phyloP scores from a whole-genome alignment of 2,329 filamentous ascomycete genomes.

The Cladosporium oxysporum region DNA sequence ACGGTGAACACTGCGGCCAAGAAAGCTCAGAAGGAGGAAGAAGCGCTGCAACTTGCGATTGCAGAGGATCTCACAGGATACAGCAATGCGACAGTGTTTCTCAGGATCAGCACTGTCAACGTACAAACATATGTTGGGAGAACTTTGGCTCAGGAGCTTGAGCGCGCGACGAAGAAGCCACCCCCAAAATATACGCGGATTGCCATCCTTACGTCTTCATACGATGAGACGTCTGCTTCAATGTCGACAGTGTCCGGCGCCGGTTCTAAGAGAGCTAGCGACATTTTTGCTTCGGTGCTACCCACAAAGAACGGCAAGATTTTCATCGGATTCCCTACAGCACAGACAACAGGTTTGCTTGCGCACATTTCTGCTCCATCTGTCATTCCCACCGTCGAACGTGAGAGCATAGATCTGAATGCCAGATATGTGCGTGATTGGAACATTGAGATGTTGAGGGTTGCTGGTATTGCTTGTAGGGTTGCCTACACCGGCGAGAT shows the following conservation, averaged over 20 bases:
- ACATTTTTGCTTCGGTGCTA: constrained; percentile 87
- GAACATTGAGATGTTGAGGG: constrained; percentile 91
- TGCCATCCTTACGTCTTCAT: constrained; percentile 86
- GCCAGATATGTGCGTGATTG: constrained; percentile 91
- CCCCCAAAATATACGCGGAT: constrained; percentile 86
- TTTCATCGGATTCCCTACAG: constrained; percentile 97
- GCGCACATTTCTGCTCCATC: constrained; percentile 95
- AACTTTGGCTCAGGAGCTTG: constrained; percentile 79
- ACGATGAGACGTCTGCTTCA: constrained; percentile 74
- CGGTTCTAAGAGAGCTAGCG: constrained; percentile 59
- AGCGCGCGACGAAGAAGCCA: constrained; percentile 95
- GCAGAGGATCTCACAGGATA: constrained; percentile 70
- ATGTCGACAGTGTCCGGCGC: constrained; percentile 54
- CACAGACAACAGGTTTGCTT: constrained; percentile 91
- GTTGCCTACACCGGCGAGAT: constrained; percentile 89
- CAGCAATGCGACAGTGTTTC: constrained; percentile 78
- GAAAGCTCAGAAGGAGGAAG: constrained; percentile 64
- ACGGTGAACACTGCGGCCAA: constrained; percentile 57
- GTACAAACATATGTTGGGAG: constrained; percentile 74
- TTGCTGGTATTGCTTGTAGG: constrained; percentile 85
- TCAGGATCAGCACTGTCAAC: constrained; percentile 81
- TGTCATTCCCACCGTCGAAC: constrained; percentile 94
- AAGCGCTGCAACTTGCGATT: constrained; percentile 61
- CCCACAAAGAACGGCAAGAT: constrained; percentile 87
- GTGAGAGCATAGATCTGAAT: constrained; percentile 95